Evolutionary conservation across 164 flowering plant species (phyloP), one percentile per base, ranked within the genome.

Genomic region (Hamamelis virginiana): DNA sequence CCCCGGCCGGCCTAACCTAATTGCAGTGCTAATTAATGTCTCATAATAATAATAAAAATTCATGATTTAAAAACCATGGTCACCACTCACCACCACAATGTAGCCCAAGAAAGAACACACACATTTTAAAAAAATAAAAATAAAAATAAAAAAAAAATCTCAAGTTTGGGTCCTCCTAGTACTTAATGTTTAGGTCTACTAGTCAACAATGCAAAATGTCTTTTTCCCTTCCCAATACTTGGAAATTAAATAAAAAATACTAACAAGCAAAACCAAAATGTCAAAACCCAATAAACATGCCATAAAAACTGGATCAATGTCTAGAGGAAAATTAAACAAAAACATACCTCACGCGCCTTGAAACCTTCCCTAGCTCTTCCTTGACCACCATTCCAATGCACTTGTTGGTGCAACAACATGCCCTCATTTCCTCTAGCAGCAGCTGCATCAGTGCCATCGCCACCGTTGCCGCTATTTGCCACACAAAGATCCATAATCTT

Each of bases 401-500:
- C 28, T 48, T 69, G 64, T 21, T 67, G 62, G 19, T 64, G 38
- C 50, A 13, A 13, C 43, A 12, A 5, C 61, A 5, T 10, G 15
- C 62, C 28, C 19, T 50, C 64, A 16, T 44, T 16, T 14, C 27
- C 28, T 71, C 26, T 12, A 19, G 25, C 25, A n/a, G n/a, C n/a
- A n/a, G 21, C n/a, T 2, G 63, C 41, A 47, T 5, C 56, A 52
- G 12, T 48, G 58, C 5, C 60, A 46, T 28, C 26, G 25, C 44
- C 74, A 8, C 50, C 21, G 45, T 33, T 62, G 27, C 65, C 33
- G 14, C 21, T 23, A 15, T 73, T 68, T 8, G 52, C 75, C 47
- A 80, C 28, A 57, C 79, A 91, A 38, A 93, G 87, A 8, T 71
- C 77, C 78, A 86, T 67, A 43, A 94, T 84, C 80, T 77, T 94